Base-by-base conservation (phyloP, 2,329 filamentous ascomycete species). In the Aspergillus sojae region DNA sequence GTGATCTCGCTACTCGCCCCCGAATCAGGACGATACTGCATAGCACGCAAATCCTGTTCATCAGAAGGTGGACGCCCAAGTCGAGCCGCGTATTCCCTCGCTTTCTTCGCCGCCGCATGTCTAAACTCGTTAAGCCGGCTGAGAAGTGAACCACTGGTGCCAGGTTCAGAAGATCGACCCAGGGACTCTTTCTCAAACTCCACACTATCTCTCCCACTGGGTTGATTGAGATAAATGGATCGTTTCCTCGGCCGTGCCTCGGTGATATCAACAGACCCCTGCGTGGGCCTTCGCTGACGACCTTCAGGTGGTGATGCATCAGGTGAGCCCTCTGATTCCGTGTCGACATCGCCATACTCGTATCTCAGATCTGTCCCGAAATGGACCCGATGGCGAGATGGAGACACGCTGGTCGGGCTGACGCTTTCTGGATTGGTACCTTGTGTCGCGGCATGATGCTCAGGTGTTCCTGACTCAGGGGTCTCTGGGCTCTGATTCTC, bases 221-320 rank as follows among this genome's bases (percentile, higher is more conserved):
- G 60, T n/a, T 60, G 61, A 4, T 53, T 45, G 0, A 63, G 61
- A 36, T 7, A 54, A 0, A 36, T n/a, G 2, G 52, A 14, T 10
- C n/a, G 19, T 28, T n/a, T 36, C 52, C 52, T 23, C 6, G 52
- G 52, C n/a, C 52, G 28, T 2, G 65, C 66, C 32, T 75, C 73
- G 5, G 74, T 62, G n/a, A 76, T 71, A 59, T 77, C 75, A 12
- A 64, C 60, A 0, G 74, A 69, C 5, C 67, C 68, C 26, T 74
- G 71, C 2, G 59, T n/a, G 41, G 34, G 6, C 52, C 56, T 28
- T 28, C 5, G 4, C 10, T 12, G 30, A 3, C 5, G 30, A 39
- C n/a, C 7, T 9, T 52, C 2, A 16, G 23, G 30, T 6, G 28
- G 16, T 5, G 9, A 10, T 6, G 11, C 19, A 56, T 69, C 67